Percentiles rank a stretch among this genome's conserved stretches.
phyloP scores from a whole-genome alignment of 257 asterid genomes.

The Ballota nigra region DNA sequence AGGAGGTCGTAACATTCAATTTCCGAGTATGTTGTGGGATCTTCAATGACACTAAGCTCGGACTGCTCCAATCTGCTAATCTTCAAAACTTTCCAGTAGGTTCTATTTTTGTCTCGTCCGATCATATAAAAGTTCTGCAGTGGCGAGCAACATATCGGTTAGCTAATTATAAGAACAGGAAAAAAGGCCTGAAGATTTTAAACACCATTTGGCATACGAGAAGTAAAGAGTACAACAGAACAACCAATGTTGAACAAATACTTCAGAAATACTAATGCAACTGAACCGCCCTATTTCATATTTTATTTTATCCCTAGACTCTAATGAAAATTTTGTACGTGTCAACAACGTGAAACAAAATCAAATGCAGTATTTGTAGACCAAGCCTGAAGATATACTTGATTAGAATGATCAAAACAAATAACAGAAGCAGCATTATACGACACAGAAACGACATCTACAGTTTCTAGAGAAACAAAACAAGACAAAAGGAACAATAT shows the following conservation, averaged over 20 bases:
- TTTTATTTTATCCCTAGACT: neutral
- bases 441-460: neutral
- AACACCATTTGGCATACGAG: neutral
- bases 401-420: too few relatives aligned
- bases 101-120: constrained; percentile 74
- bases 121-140: constrained; percentile 80
- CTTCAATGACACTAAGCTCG: constrained; percentile 68
- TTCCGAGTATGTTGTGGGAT: constrained; percentile 64
- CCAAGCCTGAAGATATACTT: neutral
- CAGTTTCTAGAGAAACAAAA: neutral
- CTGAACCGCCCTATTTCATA: neutral
- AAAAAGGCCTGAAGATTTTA: neutral
- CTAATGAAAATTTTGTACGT: neutral
- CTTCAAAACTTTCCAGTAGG: constrained; percentile 80
- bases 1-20: constrained; percentile 69
- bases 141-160: constrained; percentile 15
- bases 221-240: neutral
- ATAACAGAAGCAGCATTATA: neutral
- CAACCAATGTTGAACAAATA: neutral
- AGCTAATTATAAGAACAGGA: neutral
- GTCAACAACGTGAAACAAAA: neutral
- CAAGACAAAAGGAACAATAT: neutral
- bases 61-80: constrained; percentile 67
- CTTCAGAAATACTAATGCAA: neutral
- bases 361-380: neutral